Percentiles rank a stretch among this genome's conserved stretches.
These are phyloP conservation scores for Pleurotus pulmonarius DNA, from an alignment of 768 basidiomycete genomes.

Conservation along the genomic window DNA sequence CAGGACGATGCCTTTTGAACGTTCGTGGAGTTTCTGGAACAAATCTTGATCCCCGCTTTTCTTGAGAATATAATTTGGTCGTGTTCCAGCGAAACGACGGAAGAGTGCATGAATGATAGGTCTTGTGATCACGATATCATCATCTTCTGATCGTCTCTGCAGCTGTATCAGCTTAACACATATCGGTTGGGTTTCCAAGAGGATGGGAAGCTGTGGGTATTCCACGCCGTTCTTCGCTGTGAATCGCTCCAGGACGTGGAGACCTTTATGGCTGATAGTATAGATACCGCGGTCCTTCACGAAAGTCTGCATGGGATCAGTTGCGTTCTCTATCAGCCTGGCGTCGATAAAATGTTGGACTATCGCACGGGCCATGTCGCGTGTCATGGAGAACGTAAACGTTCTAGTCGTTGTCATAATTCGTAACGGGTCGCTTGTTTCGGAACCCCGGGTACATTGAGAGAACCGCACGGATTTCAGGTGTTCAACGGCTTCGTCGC, in stretches of 20 bases:
- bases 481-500: conserved; percentile 4
- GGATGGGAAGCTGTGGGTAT: conserved; percentile 45
- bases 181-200: conserved; percentile 71
- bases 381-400: conserved; percentile 8
- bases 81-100: conserved; percentile 63
- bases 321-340: conserved; percentile 62
- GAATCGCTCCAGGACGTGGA: conserved; percentile 70
- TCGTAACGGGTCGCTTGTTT: conserved; percentile 5
- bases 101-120: conserved; percentile 70
- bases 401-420: conserved; percentile 7
- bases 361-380: conserved; percentile 6
- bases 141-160: conserved; percentile 66
- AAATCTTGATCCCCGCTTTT: conserved; percentile 16
- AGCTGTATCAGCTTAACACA: conserved; percentile 78
- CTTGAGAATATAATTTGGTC: conserved; percentile 53
- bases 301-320: conserved; percentile 46
- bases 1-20: conserved; percentile 4
- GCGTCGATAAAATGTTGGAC: conserved; percentile 65
- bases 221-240: conserved; percentile 48
- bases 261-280: conserved; percentile 63
- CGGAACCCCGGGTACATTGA: conserved; percentile 6
- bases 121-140: conserved; percentile 73
- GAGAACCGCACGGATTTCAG: conserved; percentile 7
- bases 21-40: conserved; percentile 5
- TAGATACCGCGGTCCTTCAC: conserved; percentile 70